Base-by-base conservation (phyloP, 768 basidiomycete genomes). In the Boletus tylopilopsis region DNA sequence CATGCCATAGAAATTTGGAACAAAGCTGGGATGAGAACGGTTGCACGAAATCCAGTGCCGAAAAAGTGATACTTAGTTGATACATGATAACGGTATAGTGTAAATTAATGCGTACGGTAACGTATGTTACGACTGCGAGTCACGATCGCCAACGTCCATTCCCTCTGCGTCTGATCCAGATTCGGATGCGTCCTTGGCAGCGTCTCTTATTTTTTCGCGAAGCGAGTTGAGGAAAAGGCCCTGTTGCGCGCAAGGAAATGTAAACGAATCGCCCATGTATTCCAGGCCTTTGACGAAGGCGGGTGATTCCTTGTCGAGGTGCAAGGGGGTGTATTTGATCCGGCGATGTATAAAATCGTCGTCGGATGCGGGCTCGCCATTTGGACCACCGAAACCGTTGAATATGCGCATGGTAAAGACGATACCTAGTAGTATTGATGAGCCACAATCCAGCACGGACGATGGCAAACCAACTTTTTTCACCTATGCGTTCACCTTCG, bases 211-310 rank as follows among this genome's bases (percentile, higher is more conserved):
- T 36, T 70, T 73, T 32, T 80, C 76, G 43, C 77, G 73, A 32
- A 90, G 68, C 15, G 84, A 84, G 60, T 76, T 74, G 22, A 87
- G 65, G 69, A 90, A 90, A 12, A 86, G 67, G 2, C 79, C 74
- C 51, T 87, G 73, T 66, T 92, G 90, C 11, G 75, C 71, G 30
- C 76, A 74, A 47, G 76, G 72, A 62, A 92, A 92, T 10, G 84
- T 81, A 64, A 93, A 92, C 1, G 79, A 66, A 2, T 72, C 71
- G 30, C 68, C 72, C 50, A 93, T 71, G 64, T 85, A 90, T 18
- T 76, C 77, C 19, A 93, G 66, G 23, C 71, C 73, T 30, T 77
- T 67, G n/a, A 78, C 73, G 60, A 84, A 82, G 9, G 81, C 76
- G 6, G 61, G 55, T 0, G 71, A 49, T 62, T 89, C 85, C 47